Conservation (phyloP, 1,139 yeast genomes). For the Trichomonascaceae sp. region DNA sequence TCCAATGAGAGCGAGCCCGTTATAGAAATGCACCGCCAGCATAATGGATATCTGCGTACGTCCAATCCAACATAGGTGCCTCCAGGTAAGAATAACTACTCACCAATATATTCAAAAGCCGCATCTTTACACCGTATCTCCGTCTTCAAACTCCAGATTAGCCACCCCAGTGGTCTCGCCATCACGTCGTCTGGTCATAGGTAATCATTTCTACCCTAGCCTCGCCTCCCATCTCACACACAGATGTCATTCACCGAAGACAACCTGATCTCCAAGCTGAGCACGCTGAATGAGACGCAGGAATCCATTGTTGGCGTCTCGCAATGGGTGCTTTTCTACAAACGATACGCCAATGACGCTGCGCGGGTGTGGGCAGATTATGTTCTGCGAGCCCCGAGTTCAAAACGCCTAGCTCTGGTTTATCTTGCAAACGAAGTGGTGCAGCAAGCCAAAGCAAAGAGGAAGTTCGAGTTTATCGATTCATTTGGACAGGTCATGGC, state of each 20-base stretch:
- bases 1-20: too few relatives aligned
- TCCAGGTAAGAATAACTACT: too few relatives aligned
- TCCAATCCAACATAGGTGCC: too few relatives aligned
- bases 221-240: too few relatives aligned
- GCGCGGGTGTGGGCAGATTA: slow-evolving; percentile 51
- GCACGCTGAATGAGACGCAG: slow-evolving; percentile 58
- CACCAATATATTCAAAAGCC: too few relatives aligned
- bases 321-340: slow-evolving; percentile 73
- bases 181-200: too few relatives aligned
- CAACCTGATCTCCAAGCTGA: slow-evolving; percentile 42
- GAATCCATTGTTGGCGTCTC: slow-evolving; percentile 74
- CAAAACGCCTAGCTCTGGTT: slow-evolving; percentile 44
- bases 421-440: slow-evolving; percentile 77
- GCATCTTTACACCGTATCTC: too few relatives aligned
- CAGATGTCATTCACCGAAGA: slow-evolving; percentile 57
- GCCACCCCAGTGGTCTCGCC: too few relatives aligned
- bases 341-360: slow-evolving; percentile 46
- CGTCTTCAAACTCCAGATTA: too few relatives aligned
- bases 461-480: slow-evolving; percentile 43
- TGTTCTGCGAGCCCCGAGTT: slow-evolving; percentile 28
- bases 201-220: too few relatives aligned
- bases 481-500: slow-evolving; percentile 42
- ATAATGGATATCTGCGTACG: too few relatives aligned
- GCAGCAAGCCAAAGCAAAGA: slow-evolving; percentile 62
- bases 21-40: too few relatives aligned